These are phyloP conservation scores for Leishmania guyanensis DNA, from an alignment of 208 protist genomes.

Conservation along the genomic window DNA sequence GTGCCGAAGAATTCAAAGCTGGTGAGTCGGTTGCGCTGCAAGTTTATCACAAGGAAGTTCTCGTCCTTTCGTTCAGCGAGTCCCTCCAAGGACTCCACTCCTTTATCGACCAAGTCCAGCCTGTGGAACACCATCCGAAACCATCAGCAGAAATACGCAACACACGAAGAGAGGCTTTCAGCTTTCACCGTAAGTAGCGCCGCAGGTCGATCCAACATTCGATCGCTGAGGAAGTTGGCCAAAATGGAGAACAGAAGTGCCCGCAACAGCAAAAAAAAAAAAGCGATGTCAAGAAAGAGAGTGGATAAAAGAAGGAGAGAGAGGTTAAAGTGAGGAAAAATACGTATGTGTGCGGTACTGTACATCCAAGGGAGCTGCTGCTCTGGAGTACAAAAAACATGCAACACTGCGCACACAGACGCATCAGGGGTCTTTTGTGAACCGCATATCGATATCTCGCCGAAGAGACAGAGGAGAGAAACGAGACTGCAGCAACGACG, in stretches of 20 bases:
- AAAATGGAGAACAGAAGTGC: neutral
- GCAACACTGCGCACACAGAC: neutral
- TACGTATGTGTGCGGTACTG: too few species aligned
- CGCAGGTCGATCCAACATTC: neutral
- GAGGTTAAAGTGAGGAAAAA: too few species aligned
- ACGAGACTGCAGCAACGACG: neutral
- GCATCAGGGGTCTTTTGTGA: neutral
- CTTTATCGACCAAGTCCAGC: constrained; percentile 45
- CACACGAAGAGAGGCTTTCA: neutral
- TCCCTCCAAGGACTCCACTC: constrained; percentile 55
- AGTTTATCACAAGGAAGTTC: constrained; percentile 71
- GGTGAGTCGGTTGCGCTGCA: constrained; percentile 55
- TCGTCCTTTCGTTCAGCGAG: constrained; percentile 35
- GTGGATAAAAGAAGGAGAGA: neutral
- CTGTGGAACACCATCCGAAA: constrained; percentile 46
- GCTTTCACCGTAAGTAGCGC: neutral
- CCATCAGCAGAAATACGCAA: neutral
- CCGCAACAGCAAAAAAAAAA: neutral
- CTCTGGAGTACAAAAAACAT: neutral
- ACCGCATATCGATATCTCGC: neutral
- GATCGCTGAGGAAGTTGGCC: neutral
- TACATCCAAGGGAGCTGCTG: neutral
- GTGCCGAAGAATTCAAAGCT: constrained; percentile 78
- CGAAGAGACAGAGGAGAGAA: neutral
- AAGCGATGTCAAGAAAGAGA: neutral